phyloP scores from a whole-genome alignment of 768 basidiomycete species.

The Rhizopogon vinicolor region DNA sequence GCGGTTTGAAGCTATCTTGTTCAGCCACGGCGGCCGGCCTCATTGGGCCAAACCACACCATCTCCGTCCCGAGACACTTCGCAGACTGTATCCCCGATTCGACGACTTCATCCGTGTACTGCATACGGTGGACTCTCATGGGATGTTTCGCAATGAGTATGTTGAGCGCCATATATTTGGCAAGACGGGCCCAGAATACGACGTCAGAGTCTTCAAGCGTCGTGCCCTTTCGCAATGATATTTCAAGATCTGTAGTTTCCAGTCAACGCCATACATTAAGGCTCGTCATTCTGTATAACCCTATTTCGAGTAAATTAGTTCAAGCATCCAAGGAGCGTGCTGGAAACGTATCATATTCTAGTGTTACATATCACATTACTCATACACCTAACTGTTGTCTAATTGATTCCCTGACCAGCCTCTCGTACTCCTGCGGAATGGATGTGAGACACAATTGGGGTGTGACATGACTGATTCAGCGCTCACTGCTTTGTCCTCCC shows the following conservation, averaged over 20 bases:
- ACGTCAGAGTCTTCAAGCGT: constrained; percentile 44
- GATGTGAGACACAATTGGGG: constrained; percentile 1
- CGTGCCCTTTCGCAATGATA: constrained; percentile 7
- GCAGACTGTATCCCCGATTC: constrained; percentile 74
- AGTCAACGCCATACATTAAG: background rate
- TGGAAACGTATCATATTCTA: constrained; percentile 1
- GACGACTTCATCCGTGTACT: constrained; percentile 70
- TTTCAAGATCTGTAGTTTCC: background rate
- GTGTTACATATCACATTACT: constrained; percentile 10
- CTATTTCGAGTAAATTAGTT: constrained; percentile 6
- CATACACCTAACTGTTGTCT: constrained; percentile 79
- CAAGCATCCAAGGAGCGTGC: constrained; percentile 1
- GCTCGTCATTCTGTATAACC: constrained; percentile 4
- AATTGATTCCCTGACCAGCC: constrained; percentile 78
- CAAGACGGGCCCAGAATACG: constrained; percentile 33
- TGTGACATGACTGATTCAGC: background rate
- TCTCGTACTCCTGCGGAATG: constrained; percentile 71
- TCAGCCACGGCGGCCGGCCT: constrained; percentile 71
- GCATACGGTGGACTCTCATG: constrained; percentile 64
- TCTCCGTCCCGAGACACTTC: constrained; percentile 59
- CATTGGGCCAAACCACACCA: constrained; percentile 96
- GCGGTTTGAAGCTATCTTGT: constrained; percentile 69
- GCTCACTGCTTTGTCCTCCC: constrained; percentile 69
- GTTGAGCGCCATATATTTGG: constrained; percentile 85
- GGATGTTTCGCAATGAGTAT: constrained; percentile 85